Evolutionary conservation across 352 stramenopile species (phyloP).

Genomic region (Thalassiosira pacifica): DNA sequence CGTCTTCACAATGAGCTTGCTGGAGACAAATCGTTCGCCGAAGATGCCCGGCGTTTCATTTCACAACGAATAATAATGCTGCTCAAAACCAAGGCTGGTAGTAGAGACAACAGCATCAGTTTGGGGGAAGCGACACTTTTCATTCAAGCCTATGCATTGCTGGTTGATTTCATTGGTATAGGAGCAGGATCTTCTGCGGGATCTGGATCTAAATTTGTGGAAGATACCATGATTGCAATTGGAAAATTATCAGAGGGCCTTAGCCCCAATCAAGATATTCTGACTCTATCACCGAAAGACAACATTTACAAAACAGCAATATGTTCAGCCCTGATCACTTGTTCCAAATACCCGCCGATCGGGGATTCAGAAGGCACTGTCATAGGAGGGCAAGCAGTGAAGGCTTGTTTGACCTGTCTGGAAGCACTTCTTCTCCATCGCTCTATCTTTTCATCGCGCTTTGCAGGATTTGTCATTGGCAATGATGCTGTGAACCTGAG

Average conservation of each 20-base stretch:
- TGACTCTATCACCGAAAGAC: slow-evolving; percentile 25
- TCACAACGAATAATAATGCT: slow-evolving; percentile 16
- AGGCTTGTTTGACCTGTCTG: slow-evolving; percentile 25
- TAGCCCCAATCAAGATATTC: too few relatives aligned
- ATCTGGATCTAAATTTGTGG: slow-evolving; percentile 32
- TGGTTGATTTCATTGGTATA: slow-evolving; percentile 26
- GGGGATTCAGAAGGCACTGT: background rate
- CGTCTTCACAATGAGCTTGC: slow-evolving; percentile 8
- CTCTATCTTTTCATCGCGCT: slow-evolving; percentile 29
- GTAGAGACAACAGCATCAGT: background rate
- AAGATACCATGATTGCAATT: slow-evolving; percentile 24
- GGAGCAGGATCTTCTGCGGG: slow-evolving; percentile 5
- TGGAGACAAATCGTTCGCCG: slow-evolving; percentile 13
- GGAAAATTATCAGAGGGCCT: slow-evolving; percentile 14
- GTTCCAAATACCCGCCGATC: slow-evolving; percentile 22
- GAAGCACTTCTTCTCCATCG: slow-evolving; percentile 13
- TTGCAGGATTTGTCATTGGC: slow-evolving; percentile 22
- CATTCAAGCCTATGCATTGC: slow-evolving; percentile 30
- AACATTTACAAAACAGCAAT: slow-evolving; percentile 30
- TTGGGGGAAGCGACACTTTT: slow-evolving; percentile 29
- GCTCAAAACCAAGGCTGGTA: background rate
- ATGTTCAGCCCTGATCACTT: slow-evolving; percentile 26
- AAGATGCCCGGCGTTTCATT: slow-evolving; percentile 19
- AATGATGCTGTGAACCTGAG: slow-evolving; percentile 10
- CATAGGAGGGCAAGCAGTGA: background rate